Base-by-base conservation (phyloP, 352 stramenopile genomes). In the Poterioochromonas sp. region DNA sequence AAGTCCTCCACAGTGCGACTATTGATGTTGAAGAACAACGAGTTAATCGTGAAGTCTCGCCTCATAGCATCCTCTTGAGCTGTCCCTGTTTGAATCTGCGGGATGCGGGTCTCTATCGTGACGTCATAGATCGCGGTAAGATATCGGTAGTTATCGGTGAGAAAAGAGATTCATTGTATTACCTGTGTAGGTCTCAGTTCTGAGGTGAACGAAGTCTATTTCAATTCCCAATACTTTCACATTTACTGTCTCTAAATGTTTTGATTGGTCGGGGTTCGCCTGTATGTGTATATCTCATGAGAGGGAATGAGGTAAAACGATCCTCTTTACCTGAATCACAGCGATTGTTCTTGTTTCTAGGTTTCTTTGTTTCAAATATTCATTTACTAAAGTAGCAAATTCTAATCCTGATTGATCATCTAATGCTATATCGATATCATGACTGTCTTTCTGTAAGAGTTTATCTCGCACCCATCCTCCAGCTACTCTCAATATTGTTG, bases 401-500 rank as follows among this genome's bases (percentile, higher is more conserved):
- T 91, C 90, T n/a, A 87, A 84, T 58, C 96, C 96, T 51, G 91
- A 90, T 82, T 97, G 90, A 80, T 98, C 95, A 83, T 98, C 91
- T 35, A 99, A 82, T 41, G 94, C 94, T 71, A 99, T 95, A 86
- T 99, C 96, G 83, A 99, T 98, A 84, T 99, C 96, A 77, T 82
- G 60, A n/a, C 62, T 71, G 15, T 71, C 8, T 15, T 35, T 11
- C 0, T 83, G 8, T 5, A 65, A 32, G 32, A 99, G 80, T 85
- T 99, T 99, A 85, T 99, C 95, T 29, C 96, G 91, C 22, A 99
- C 95, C 96, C 95, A 99, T 35, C 96, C 96, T 12, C 96, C 96
- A 39, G 95, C 95, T n/a, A 99, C 93, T 47, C 95, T 88, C 0
- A 99, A 74, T 60, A 92, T 96, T 29, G 94, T 90, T 8, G 65